A percentile compares a stretch with the other conserved stretches of the same genome.
Evolutionary conservation across 495 filamentous ascomycete genomes (phyloP).

Genomic region (Sordaria brevicollis): DNA sequence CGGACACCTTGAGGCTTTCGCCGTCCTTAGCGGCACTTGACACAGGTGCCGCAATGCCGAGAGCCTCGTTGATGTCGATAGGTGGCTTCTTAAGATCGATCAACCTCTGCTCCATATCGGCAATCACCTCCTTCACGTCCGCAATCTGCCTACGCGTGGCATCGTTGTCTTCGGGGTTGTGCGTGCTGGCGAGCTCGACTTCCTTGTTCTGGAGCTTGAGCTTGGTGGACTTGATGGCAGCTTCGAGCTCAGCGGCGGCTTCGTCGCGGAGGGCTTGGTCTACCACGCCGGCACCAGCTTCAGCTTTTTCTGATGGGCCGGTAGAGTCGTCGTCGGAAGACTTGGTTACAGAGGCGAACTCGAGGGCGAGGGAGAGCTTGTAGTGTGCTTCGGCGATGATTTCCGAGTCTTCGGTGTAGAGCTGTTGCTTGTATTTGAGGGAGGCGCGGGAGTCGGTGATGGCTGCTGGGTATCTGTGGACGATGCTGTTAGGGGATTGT

Average conservation of each 20-base stretch:
- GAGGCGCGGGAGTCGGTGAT: constrained; percentile 68
- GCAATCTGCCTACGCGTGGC: constrained; percentile 55
- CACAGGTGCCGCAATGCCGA: constrained; percentile 32
- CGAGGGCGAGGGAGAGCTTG: constrained; percentile 89
- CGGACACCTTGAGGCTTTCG: constrained; percentile 50
- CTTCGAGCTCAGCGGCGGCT: constrained; percentile 67
- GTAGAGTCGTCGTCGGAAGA: constrained; percentile 39
- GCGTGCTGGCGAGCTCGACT: constrained; percentile 43
- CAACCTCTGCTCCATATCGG: constrained; percentile 68
- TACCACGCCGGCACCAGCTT: constrained; percentile 28
- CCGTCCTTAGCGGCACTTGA: constrained; percentile 31
- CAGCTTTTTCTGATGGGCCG: constrained; percentile 21
- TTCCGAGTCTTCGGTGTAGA: constrained; percentile 69
- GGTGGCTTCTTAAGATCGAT: constrained; percentile 64
- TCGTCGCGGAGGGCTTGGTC: constrained; percentile 65
- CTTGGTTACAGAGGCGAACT: constrained; percentile 76
- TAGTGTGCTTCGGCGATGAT: constrained; percentile 88
- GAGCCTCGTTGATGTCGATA: constrained; percentile 48
- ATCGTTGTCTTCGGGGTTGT: constrained; percentile 45
- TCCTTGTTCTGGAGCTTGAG: constrained; percentile 68
- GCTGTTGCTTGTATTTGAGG: constrained; percentile 60
- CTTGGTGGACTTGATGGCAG: constrained; percentile 69
- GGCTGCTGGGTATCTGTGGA: constrained; percentile 58
- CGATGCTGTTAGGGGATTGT: neutral
- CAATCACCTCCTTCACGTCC: constrained; percentile 78